Conservation (phyloP, 1,284 basidiomycete genomes). For the Naganishia liquefaciens region DNA sequence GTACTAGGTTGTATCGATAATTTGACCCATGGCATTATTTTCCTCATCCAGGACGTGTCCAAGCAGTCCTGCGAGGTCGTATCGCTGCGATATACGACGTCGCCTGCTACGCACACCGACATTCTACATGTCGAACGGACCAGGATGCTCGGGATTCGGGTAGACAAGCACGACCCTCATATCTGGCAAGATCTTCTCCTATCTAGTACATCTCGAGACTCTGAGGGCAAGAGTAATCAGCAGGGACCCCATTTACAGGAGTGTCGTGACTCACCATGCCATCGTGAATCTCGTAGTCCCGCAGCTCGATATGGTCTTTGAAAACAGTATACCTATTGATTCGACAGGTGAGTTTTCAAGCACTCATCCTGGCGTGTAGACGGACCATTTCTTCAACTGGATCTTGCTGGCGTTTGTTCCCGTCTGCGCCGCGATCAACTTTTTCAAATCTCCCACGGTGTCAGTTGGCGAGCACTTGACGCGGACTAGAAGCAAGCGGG, state of each 20-base stretch:
- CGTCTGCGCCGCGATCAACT: slow-evolving; percentile 92
- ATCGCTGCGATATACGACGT: too few relatives aligned
- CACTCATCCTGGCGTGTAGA: slow-evolving; percentile 27
- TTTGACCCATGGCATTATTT: too few relatives aligned
- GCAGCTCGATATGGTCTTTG: slow-evolving; percentile 91
- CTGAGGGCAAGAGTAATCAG: slow-evolving; percentile 33
- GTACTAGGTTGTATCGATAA: too few relatives aligned
- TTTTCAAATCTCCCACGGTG: slow-evolving; percentile 95
- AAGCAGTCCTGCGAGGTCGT: too few relatives aligned
- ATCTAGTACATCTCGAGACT: slow-evolving; percentile 86
- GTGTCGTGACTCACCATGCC: slow-evolving; percentile 63
- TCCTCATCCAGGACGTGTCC: too few relatives aligned
- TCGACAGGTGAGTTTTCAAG: slow-evolving; percentile 4
- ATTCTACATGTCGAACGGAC: too few relatives aligned
- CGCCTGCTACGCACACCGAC: too few relatives aligned
- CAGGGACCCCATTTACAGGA: background rate
- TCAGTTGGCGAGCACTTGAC: slow-evolving; percentile 93
- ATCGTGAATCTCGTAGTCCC: slow-evolving; percentile 92
- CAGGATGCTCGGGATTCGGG: too few relatives aligned
- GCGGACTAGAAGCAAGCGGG: slow-evolving; percentile 62
- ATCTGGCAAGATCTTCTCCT: too few relatives aligned
- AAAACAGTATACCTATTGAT: slow-evolving; percentile 77
- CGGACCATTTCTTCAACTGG: slow-evolving; percentile 92
- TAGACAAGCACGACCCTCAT: too few relatives aligned
- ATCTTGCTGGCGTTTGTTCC: slow-evolving; percentile 87